Conservation (phyloP, 768 basidiomycete genomes). For the Tulasnella sp. region DNA sequence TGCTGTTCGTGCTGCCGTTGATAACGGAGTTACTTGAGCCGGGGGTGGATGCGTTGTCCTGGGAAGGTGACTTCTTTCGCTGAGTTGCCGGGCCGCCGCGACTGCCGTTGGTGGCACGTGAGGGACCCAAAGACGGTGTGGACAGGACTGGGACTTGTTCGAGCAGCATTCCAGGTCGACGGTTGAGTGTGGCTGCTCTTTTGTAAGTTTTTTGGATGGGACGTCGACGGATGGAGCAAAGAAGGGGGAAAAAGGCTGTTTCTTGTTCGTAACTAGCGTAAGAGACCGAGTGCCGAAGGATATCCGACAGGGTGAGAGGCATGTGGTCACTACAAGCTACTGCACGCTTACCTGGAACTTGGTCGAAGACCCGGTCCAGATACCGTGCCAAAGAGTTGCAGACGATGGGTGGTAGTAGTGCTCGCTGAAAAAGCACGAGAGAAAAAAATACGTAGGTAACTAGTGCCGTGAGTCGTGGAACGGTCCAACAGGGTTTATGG, state of each 20-base stretch:
- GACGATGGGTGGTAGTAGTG: neutral
- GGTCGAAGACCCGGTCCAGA: neutral
- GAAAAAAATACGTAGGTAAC: conserved; percentile 6
- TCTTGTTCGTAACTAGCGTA: neutral
- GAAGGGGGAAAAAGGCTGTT: neutral
- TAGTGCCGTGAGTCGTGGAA: neutral
- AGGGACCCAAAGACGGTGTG: conserved; percentile 9
- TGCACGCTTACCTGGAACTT: conserved; percentile 4
- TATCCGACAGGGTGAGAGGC: conserved; percentile 19
- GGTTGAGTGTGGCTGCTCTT: neutral
- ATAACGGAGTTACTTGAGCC: conserved; percentile 18
- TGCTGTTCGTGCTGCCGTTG: neutral
- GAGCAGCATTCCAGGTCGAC: neutral
- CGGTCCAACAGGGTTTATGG: neutral
- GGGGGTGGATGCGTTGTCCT: conserved; percentile 3
- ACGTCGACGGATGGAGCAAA: neutral
- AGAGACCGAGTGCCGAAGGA: conserved; percentile 17
- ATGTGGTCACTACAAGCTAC: neutral
- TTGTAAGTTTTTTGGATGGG: neutral
- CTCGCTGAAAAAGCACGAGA: neutral
- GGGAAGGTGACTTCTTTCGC: conserved; percentile 5
- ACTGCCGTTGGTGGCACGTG: conserved; percentile 14
- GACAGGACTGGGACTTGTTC: conserved; percentile 19
- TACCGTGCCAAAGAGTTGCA: neutral
- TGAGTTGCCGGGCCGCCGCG: conserved; percentile 13